Evolutionary conservation across 306 rosid species (phyloP).

Genomic region (Gleditsia sinensis): DNA sequence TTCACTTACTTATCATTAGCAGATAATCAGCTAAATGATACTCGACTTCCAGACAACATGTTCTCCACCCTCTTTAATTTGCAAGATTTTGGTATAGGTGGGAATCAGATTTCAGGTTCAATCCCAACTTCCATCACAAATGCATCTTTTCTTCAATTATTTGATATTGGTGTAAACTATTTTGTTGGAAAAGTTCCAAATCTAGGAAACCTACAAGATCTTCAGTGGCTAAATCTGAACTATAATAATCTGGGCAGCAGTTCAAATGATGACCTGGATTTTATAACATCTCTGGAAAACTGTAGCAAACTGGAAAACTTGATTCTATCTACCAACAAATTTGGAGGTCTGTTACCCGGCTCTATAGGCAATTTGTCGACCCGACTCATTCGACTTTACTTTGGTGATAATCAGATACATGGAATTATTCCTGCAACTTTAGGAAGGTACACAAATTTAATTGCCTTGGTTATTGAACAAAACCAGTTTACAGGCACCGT

Average conservation of each 20-base stretch:
- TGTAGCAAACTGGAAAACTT: neutral
- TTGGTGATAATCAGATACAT: conserved; percentile 9
- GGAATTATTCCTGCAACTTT: conserved; percentile 9
- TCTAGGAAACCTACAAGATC: neutral
- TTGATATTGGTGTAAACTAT: neutral
- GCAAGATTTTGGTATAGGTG: neutral
- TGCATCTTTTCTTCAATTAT: neutral
- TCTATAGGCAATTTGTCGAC: conserved; percentile 4
- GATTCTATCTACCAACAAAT: neutral
- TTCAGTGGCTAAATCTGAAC: neutral
- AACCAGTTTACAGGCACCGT: neutral
- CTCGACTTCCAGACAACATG: conserved; percentile 11
- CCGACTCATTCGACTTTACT: neutral
- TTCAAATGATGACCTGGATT: neutral
- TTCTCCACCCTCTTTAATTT: conserved; percentile 12
- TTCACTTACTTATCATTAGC: neutral
- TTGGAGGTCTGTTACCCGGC: conserved; percentile 10
- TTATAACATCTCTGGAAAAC: neutral
- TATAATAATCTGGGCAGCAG: neutral
- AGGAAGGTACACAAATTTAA: neutral
- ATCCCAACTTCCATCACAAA: neutral
- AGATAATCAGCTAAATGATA: neutral
- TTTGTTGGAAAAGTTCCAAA: conserved; percentile 11
- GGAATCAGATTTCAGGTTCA: neutral
- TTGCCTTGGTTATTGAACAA: neutral